A percentile compares a stretch with the other conserved stretches of the same genome.
phyloP scores from a whole-genome alignment of 2,329 filamentous ascomycete genomes.

The Cytospora paraplurivora region DNA sequence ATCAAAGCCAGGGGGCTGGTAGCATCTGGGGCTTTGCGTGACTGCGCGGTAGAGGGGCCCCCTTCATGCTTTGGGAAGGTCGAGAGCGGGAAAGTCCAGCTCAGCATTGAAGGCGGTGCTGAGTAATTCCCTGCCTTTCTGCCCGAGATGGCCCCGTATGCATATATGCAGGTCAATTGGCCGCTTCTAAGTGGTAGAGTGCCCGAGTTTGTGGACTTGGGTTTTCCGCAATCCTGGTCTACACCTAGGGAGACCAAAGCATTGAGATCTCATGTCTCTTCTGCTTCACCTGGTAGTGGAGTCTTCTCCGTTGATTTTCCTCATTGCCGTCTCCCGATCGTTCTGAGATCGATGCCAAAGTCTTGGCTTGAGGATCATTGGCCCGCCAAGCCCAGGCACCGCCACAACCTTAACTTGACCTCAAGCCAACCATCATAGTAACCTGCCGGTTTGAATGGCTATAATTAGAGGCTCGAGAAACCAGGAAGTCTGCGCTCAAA shows the following conservation, averaged over 20 bases:
- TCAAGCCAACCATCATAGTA: not conserved
- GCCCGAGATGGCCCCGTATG: not conserved
- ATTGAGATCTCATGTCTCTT: not conserved
- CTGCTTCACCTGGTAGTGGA: not conserved
- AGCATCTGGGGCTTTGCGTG: not conserved
- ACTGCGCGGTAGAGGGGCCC: not conserved
- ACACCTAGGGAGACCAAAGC: no score
- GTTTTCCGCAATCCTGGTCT: not conserved
- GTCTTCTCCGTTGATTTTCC: no score
- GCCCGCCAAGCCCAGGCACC: not conserved
- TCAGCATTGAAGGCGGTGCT: not conserved
- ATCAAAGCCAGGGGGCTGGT: not conserved
- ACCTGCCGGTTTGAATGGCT: not conserved
- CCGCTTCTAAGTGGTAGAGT: no score
- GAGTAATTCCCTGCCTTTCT: no score
- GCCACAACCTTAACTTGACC: not conserved
- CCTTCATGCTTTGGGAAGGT: no score
- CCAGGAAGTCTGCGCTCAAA: not conserved
- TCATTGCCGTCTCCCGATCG: not conserved
- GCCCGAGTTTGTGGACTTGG: no score
- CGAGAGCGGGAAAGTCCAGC: slow-evolving; percentile 34
- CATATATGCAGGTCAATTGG: not conserved
- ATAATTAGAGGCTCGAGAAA: not conserved
- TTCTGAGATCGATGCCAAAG: not conserved
- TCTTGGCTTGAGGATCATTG: not conserved